A percentile compares a stretch with the other conserved stretches of the same genome.
Evolutionary conservation across 257 asterid species (phyloP).

Genomic region (Linderniella brevidens): DNA sequence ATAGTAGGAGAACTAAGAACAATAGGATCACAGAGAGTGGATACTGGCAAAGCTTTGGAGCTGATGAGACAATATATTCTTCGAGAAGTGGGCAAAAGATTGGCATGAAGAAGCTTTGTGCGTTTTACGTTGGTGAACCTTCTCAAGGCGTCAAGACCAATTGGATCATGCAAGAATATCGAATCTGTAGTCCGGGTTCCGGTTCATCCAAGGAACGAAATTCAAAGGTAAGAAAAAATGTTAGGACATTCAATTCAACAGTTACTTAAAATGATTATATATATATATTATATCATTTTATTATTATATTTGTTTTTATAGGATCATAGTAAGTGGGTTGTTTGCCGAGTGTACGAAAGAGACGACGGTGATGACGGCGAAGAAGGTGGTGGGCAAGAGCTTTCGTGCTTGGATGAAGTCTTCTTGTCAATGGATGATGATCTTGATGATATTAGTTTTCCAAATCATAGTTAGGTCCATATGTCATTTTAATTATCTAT

Average conservation of each 20-base stretch:
- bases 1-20: slow-evolving; percentile 66
- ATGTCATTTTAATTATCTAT: not conserved
- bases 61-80: slow-evolving; percentile 57
- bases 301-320: slow-evolving; percentile 10
- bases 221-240: not conserved
- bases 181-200: slow-evolving; percentile 26
- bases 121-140: slow-evolving; percentile 54
- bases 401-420: slow-evolving; percentile 95
- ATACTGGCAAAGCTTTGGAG: slow-evolving; percentile 56
- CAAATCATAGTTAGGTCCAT: slow-evolving; percentile 19
- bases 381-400: slow-evolving; percentile 53
- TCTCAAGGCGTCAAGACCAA: slow-evolving; percentile 43
- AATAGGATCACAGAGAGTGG: slow-evolving; percentile 50
- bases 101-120: slow-evolving; percentile 50
- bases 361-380: slow-evolving; percentile 27
- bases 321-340: slow-evolving; percentile 82
- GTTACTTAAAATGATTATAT: not conserved
- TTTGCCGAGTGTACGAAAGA: slow-evolving; percentile 68
- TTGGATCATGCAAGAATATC: slow-evolving; percentile 85
- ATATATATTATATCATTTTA: not conserved
- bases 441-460: slow-evolving; percentile 70
- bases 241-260: too few relatives aligned
- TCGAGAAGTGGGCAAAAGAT: slow-evolving; percentile 19
- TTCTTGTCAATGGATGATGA: slow-evolving; percentile 36
- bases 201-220: not conserved